Evolutionary conservation across 768 basidiomycete species (phyloP).

Genomic region (Strobilomyces echinocephalus): DNA sequence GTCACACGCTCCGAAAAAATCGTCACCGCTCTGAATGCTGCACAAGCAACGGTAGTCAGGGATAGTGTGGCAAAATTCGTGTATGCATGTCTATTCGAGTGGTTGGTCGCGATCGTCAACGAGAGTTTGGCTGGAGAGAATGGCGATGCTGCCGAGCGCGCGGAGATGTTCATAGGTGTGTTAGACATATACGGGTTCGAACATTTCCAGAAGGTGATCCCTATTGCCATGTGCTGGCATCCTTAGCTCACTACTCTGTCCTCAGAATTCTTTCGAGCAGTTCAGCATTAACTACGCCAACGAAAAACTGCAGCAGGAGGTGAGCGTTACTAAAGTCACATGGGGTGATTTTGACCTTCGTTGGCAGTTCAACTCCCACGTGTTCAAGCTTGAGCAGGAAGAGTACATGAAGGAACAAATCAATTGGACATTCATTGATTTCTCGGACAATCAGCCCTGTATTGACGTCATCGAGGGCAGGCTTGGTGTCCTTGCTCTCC

Average conservation of each 20-base stretch:
- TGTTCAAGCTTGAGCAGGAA: constrained; percentile 98
- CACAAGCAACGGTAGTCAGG: constrained; percentile 89
- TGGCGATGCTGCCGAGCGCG: constrained; percentile 81
- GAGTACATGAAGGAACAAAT: constrained; percentile 98
- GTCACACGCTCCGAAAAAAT: constrained; percentile 95
- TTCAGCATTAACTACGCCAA: constrained; percentile 99
- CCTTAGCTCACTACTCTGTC: constrained; percentile 5
- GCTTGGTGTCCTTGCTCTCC: constrained; percentile 87
- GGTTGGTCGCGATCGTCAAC: constrained; percentile 96
- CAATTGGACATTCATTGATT: constrained; percentile 99
- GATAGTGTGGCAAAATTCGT: constrained; percentile 98
- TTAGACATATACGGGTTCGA: constrained; percentile 98
- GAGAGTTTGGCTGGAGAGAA: constrained; percentile 95
- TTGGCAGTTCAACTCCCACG: constrained; percentile 92
- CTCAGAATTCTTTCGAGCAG: constrained; percentile 87
- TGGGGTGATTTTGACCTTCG: constrained; percentile 11
- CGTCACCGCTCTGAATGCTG: constrained; percentile 74
- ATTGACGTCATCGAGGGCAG: constrained; percentile 98
- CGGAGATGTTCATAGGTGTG: constrained; percentile 99
- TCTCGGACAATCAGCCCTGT: constrained; percentile 97
- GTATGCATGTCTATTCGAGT: constrained; percentile 97
- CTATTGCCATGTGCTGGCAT: neutral
- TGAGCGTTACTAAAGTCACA: constrained; percentile 28
- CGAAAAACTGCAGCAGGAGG: constrained; percentile 97
- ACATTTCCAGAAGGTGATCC: constrained; percentile 84